Evolutionary conservation across 2,329 filamentous ascomycete genomes (phyloP).

Genomic region (Talaromyces funiculosus): DNA sequence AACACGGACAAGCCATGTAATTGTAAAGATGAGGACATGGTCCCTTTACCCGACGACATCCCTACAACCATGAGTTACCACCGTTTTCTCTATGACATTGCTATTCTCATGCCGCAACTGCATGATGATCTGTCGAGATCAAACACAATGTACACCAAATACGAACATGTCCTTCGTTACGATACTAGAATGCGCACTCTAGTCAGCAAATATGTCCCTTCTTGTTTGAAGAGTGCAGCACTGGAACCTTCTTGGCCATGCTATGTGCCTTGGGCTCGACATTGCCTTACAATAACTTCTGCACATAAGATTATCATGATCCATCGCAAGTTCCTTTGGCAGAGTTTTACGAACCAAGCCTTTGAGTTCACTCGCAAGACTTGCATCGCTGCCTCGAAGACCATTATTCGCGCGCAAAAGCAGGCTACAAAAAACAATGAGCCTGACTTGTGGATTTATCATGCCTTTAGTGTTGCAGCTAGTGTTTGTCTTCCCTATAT

Average conservation of each 20-base stretch:
- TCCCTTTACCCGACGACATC: conserved; percentile 26
- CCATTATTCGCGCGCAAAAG: conserved; percentile 36
- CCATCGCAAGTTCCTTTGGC: conserved; percentile 38
- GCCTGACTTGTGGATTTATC: conserved; percentile 41
- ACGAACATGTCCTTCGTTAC: conserved; percentile 37
- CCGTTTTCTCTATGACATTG: conserved; percentile 36
- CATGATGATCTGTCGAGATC: conserved; percentile 34
- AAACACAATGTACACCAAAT: conserved; percentile 34
- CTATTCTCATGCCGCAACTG: conserved; percentile 32
- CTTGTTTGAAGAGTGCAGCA: conserved; percentile 30
- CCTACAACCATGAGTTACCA: conserved; percentile 33
- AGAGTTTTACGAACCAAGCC: conserved; percentile 38
- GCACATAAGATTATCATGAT: conserved; percentile 46
- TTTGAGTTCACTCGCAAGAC: conserved; percentile 41
- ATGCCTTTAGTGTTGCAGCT: conserved; percentile 40
- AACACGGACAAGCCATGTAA: conserved; percentile 29
- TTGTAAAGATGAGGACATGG: conserved; percentile 25
- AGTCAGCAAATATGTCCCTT: conserved; percentile 29
- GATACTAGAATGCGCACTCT: conserved; percentile 35
- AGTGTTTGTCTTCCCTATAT: conserved; percentile 14
- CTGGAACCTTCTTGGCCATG: conserved; percentile 34
- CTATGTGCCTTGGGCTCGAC: conserved; percentile 38
- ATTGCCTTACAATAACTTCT: conserved; percentile 33
- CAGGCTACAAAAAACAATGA: conserved; percentile 30
- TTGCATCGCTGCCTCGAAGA: conserved; percentile 37